Evolutionary conservation across 257 asterid species (phyloP).

Genomic region (Solanum habrochaites): DNA sequence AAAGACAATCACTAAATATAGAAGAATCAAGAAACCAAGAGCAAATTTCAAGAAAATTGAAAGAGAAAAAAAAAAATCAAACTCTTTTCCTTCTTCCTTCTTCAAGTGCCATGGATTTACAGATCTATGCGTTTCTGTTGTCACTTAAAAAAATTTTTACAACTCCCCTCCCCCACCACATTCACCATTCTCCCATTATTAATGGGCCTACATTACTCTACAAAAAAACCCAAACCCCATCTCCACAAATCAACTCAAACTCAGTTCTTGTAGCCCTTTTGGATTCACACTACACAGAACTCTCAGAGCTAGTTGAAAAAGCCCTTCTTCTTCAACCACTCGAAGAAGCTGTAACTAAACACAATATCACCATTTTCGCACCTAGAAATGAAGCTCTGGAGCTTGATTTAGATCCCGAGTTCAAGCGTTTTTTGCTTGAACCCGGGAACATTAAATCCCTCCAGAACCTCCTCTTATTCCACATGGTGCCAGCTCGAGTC

Average conservation of each 20-base stretch:
- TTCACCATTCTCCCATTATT: conserved; percentile 15
- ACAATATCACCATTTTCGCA: conserved; percentile 87
- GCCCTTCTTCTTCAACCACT: conserved; percentile 75
- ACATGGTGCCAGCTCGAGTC: conserved; percentile 79
- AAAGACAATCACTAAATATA: neutral
- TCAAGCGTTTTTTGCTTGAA: conserved; percentile 67
- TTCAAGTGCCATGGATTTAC: conserved; percentile 63
- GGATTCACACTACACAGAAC: conserved; percentile 88
- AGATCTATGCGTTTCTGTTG: conserved; percentile 75
- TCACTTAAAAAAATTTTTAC: too few species aligned
- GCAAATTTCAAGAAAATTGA: neutral
- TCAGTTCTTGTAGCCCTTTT: conserved; percentile 81
- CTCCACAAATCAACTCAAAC: conserved; percentile 57
- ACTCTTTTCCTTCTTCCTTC: conserved; percentile 3
- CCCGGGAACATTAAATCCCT: conserved; percentile 74
- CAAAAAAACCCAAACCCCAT: conserved; percentile 13
- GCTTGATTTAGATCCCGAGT: conserved; percentile 82
- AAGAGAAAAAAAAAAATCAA: conserved; percentile 1
- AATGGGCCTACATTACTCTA: conserved; percentile 58
- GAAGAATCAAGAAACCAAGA: neutral
- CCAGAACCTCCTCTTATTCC: conserved; percentile 64
- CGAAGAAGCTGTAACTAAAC: conserved; percentile 62
- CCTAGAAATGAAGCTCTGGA: conserved; percentile 79
- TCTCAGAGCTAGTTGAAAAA: conserved; percentile 85
- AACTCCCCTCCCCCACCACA: too few species aligned